phyloP scores from a whole-genome alignment of 257 asterid genomes.

The Nicotiana benthamiana region DNA sequence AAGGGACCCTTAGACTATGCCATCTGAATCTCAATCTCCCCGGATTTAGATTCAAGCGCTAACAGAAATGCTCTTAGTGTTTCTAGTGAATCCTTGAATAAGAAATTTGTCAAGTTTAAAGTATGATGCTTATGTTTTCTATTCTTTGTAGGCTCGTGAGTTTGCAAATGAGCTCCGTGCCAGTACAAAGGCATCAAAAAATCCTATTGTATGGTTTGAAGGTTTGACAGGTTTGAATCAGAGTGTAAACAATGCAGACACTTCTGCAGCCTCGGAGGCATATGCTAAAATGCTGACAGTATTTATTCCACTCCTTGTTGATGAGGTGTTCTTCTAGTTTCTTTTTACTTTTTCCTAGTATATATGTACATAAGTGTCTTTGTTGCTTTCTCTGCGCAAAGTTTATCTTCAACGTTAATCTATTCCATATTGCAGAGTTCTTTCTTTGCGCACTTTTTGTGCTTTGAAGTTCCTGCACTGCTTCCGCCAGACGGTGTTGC shows the following conservation, averaged over 20 bases:
- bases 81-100: neutral
- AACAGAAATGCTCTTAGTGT: neutral
- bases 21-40: neutral
- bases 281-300: constrained; percentile 77
- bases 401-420: constrained; percentile 1
- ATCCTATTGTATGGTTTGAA: constrained; percentile 84
- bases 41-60: neutral
- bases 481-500: constrained; percentile 57
- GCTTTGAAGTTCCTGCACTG: constrained; percentile 87
- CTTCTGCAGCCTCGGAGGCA: constrained; percentile 81
- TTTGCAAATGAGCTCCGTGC: constrained; percentile 97
- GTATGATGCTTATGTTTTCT: constrained; percentile 6
- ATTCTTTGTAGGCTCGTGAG: constrained; percentile 79
- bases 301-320: constrained; percentile 87
- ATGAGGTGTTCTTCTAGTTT: constrained; percentile 61
- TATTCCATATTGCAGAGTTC: constrained; percentile 61
- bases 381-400: neutral
- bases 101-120: neutral
- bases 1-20: neutral
- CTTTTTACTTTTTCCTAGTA: constrained; percentile 3
- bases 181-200: constrained; percentile 67
- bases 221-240: constrained; percentile 60
- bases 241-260: constrained; percentile 56
- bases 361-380: neutral
- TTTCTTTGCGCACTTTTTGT: constrained; percentile 92